These are phyloP conservation scores for Arctostaphylos glauca DNA, from an alignment of 148 eudicot genomes.

Conservation along the genomic window DNA sequence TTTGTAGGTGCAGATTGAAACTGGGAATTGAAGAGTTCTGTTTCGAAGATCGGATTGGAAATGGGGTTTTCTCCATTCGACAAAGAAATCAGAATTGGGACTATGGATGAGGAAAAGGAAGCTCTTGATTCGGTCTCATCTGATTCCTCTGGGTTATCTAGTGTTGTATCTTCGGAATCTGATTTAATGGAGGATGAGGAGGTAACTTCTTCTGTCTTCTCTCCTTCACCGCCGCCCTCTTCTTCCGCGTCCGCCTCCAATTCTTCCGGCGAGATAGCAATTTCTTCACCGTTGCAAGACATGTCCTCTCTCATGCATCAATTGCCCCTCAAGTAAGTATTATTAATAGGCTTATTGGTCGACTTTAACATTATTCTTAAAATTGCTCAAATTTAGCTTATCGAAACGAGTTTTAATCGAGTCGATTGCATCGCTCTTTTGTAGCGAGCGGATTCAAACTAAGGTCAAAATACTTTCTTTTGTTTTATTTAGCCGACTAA, in stretches of 20 bases:
- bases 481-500: no score
- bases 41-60: constrained; percentile 13
- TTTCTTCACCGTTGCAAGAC: constrained; percentile 23
- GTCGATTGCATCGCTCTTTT: no score
- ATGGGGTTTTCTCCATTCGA: constrained; percentile 23
- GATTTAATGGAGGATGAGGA: constrained; percentile 22
- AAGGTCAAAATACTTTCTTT: no score
- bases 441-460: no score
- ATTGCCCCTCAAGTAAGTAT: constrained; percentile 39
- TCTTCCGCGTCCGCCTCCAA: neutral
- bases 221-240: constrained; percentile 12
- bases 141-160: constrained; percentile 14
- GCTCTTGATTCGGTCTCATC: constrained; percentile 17
- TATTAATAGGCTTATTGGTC: neutral
- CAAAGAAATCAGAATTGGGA: constrained; percentile 25
- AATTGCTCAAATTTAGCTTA: no score
- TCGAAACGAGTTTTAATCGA: no score
- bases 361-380: no score
- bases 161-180: constrained; percentile 1
- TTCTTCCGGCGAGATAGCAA: neutral
- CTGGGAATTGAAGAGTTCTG: neutral
- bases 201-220: constrained; percentile 7
- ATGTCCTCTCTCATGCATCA: constrained; percentile 44
- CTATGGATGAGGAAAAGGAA: constrained; percentile 14
- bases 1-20: neutral